Conservation (phyloP, 306 rosid species). For the Begonia masoniana region DNA sequence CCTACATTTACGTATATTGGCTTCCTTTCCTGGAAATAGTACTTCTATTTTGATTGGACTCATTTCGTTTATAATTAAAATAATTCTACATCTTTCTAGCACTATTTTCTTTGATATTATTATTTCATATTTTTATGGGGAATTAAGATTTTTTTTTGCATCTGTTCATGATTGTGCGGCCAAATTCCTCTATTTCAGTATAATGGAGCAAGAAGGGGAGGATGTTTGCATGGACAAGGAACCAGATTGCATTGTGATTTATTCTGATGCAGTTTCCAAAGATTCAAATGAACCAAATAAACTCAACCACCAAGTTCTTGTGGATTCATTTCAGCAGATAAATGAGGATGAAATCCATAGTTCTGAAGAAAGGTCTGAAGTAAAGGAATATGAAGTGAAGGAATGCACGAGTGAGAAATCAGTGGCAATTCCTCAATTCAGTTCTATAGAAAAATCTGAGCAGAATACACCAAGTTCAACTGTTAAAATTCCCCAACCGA, state of each 20-base stretch:
- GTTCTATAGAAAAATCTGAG: conserved; percentile 20
- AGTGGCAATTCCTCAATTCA: conserved; percentile 24
- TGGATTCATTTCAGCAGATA: conserved; percentile 49
- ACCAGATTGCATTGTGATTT: conserved; percentile 55
- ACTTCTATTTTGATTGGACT: too few relatives aligned
- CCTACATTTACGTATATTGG: too few relatives aligned
- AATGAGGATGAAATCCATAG: conserved; percentile 48
- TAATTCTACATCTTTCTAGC: too few relatives aligned
- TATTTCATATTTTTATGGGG: too few relatives aligned
- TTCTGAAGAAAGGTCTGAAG: conserved; percentile 57
- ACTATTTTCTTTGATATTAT: too few relatives aligned
- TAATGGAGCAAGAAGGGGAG: conserved; percentile 65
- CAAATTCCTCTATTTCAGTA: conserved; percentile 28
- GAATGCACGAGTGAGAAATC: conserved; percentile 85
- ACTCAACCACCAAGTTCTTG: conserved; percentile 24
- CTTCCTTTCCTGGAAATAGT: too few relatives aligned
- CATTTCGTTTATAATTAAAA: too few relatives aligned
- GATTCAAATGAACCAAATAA: conserved; percentile 38
- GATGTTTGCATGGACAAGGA: conserved; percentile 84
- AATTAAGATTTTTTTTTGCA: too few relatives aligned
- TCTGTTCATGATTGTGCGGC: too few relatives aligned
- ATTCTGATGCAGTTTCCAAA: conserved; percentile 42
- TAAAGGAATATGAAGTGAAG: conserved; percentile 87
- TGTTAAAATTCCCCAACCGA: conserved; percentile 19
- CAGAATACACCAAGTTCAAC: conserved; percentile 24